Percentiles rank a stretch among this genome's conserved stretches.
phyloP scores from a whole-genome alignment of 208 protist genomes.

The Crithidia sp. region DNA sequence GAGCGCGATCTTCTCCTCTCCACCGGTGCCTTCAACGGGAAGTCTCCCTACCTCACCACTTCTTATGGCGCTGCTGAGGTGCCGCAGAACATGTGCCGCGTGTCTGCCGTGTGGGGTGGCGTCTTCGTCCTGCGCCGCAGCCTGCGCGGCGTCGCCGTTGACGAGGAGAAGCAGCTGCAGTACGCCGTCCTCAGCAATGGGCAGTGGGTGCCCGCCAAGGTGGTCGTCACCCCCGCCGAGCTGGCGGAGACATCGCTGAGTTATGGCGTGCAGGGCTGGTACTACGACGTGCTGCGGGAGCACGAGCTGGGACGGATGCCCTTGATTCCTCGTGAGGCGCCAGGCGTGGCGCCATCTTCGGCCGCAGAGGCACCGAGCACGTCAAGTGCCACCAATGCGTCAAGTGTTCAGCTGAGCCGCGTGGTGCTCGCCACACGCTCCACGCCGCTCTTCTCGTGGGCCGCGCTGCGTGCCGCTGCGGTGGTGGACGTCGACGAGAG shows the following conservation, averaged over 20 bases:
- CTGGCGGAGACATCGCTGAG: conserved; percentile 21
- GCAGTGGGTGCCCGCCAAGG: conserved; percentile 67
- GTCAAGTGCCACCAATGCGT: too few relatives aligned
- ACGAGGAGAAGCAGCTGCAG: conserved; percentile 42
- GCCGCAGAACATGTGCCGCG: conserved; percentile 86
- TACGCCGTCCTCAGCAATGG: conserved; percentile 80
- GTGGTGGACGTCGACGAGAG: conserved; percentile 13
- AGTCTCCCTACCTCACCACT: conserved; percentile 79
- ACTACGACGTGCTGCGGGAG: conserved; percentile 35
- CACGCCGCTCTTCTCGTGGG: conserved; percentile 50
- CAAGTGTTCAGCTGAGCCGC: conserved; percentile 42
- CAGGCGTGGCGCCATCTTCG: neutral
- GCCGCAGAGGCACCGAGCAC: neutral
- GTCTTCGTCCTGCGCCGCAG: conserved; percentile 78
- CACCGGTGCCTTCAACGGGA: conserved; percentile 72
- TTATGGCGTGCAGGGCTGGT: conserved; percentile 35
- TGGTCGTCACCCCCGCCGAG: conserved; percentile 59
- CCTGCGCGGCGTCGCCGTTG: conserved; percentile 43
- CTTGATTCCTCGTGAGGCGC: conserved; percentile 21
- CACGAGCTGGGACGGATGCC: conserved; percentile 30
- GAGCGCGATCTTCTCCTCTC: conserved; percentile 74
- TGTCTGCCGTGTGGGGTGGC: conserved; percentile 85
- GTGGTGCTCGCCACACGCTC: conserved; percentile 53
- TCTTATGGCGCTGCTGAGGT: conserved; percentile 87
- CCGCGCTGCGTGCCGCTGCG: conserved; percentile 18